These are phyloP conservation scores for Moricandia moricandioides DNA, from an alignment of 345 rosid species.

Conservation along the genomic window DNA sequence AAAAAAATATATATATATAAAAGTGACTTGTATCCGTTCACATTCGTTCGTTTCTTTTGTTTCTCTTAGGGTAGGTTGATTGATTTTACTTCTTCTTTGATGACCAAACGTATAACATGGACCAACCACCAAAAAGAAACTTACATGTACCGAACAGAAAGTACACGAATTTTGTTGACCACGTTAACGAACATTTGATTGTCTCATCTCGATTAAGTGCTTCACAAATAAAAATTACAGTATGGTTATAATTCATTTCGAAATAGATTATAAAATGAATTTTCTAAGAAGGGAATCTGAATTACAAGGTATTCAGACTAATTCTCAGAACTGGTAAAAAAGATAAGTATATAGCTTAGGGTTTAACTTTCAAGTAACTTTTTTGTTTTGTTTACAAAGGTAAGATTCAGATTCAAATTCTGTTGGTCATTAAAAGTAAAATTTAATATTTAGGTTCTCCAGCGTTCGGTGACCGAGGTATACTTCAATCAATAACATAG, in stretches of 20 bases:
- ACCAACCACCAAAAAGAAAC: neutral
- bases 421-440: too few species aligned
- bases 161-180: neutral
- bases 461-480: too few species aligned
- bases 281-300: neutral
- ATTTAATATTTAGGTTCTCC: too few species aligned
- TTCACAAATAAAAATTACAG: neutral
- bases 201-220: neutral
- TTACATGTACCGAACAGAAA: neutral
- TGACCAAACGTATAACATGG: neutral
- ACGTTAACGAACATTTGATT: neutral
- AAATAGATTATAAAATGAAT: neutral
- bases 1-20: too few species aligned
- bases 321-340: neutral
- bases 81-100: neutral
- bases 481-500: too few species aligned
- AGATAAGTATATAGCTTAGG: neutral
- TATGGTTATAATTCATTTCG: neutral
- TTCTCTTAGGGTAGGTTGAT: neutral
- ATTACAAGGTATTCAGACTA: neutral
- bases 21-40: too few species aligned
- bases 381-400: neutral
- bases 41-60: too few species aligned
- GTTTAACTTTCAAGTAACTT: neutral
- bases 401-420: neutral